phyloP scores from a whole-genome alignment of 1,284 basidiomycete genomes.

The Pyrrhoderma noxium region DNA sequence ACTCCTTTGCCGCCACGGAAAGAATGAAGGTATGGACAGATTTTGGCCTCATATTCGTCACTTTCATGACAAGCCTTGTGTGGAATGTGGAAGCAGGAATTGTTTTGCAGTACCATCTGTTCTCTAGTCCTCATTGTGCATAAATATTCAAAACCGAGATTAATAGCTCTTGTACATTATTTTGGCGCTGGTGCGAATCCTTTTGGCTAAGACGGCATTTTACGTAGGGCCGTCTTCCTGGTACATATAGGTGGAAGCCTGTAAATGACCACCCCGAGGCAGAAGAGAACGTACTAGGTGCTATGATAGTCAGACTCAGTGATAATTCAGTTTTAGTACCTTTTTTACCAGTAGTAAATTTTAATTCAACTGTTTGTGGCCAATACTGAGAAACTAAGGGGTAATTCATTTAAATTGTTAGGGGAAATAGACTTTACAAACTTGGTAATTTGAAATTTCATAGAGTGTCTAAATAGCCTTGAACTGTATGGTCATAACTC shows the following conservation, averaged over 20 bases:
- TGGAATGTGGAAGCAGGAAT: slow-evolving; percentile 83
- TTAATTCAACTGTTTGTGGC: slow-evolving; percentile 36
- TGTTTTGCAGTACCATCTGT: slow-evolving; percentile 73
- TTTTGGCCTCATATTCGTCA: slow-evolving; percentile 74
- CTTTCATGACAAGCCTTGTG: slow-evolving; percentile 75
- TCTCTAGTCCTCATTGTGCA: slow-evolving; percentile 84
- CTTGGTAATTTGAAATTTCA: background rate
- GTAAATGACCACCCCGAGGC: slow-evolving; percentile 73
- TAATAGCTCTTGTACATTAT: slow-evolving; percentile 54
- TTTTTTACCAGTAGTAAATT: background rate
- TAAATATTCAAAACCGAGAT: slow-evolving; percentile 70
- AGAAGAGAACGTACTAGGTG: slow-evolving; percentile 45
- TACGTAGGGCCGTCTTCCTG: slow-evolving; percentile 66
- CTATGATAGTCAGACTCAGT: slow-evolving; percentile 57
- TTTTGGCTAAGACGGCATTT: background rate
- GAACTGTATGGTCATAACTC: slow-evolving; percentile 74
- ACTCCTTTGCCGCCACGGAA: too few relatives aligned
- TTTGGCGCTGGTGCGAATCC: background rate
- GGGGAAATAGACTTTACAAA: too few relatives aligned
- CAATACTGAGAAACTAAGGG: slow-evolving; percentile 86
- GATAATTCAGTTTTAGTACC: slow-evolving; percentile 72
- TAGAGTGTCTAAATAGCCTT: slow-evolving; percentile 71
- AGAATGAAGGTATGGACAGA: slow-evolving; percentile 89
- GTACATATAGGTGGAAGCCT: slow-evolving; percentile 76
- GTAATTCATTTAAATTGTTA: too few relatives aligned